Evolutionary conservation across 768 basidiomycete genomes (phyloP), one percentile per base, ranked within the genome.

Genomic region (Daedalea quercina): DNA sequence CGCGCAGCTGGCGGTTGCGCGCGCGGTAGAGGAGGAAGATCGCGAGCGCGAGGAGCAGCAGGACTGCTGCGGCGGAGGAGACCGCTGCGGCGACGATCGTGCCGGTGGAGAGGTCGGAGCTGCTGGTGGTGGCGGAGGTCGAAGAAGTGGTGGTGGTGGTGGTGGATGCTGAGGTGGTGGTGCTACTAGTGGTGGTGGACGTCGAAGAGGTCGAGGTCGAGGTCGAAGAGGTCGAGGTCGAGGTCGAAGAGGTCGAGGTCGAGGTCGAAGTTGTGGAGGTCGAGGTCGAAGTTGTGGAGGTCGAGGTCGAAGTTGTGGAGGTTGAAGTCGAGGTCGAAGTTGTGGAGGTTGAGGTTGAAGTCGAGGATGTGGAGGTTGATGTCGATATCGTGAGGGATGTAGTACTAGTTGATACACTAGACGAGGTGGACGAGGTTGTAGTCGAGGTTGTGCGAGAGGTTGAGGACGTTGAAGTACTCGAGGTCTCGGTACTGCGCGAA

Each of bases 81-180:
- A 60, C 47, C 1, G 59, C 57, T 17, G 57, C 51, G 35, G 26
- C 51, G 42, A 57, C 54, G 52, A 58, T 56, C 19, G 51, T 53
- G 17, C 53, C 35, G 26, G 56, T 56, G 40, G 60, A 57, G 22
- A 61, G 44, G 6, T 33, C 51, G 23, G 31, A 6, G 35, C 26
- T 44, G 24, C 25, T 26, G 25, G 28, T 28, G 3, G 46, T 7
- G 41, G n/a, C 22, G 6, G 41, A 42, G 7, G 41, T 6, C 6
- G 41, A 42, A 42, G 41, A 42, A 7, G 22, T 42, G 4, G 41
- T 42, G 41, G 7, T 4, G n/a, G 41, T 42, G n/a, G 41, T 42
- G 22, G 22, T 22, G 6, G 24, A 23, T 45, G 17, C 44, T 23
- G 8, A 15, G 22, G 44, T n/a, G 22, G 44, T 45, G 19, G 44